Percentiles rank a stretch among this genome's conserved stretches.
Conservation (phyloP, 2,329 filamentous ascomycete species). For the Diaporthe sp. region DNA sequence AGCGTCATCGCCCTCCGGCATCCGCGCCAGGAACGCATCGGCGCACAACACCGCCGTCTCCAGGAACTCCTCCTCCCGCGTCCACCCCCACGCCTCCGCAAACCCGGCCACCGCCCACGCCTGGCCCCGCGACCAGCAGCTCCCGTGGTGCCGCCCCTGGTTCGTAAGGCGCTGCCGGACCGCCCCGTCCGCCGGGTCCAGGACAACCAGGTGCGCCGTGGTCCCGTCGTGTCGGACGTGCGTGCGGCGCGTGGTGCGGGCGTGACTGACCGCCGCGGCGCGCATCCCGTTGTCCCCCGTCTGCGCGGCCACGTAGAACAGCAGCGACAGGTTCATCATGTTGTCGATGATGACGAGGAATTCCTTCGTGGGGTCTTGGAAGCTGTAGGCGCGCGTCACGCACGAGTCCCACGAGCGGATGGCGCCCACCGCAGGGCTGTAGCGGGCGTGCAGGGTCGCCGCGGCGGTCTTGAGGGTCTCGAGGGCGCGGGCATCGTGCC, state of each 20-base stretch:
- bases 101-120: conserved; percentile 61
- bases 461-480: conserved; percentile 43
- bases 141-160: conserved; percentile 55
- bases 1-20: conserved; percentile 44
- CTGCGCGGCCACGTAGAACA: conserved; percentile 52
- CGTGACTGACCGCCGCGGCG: conserved; percentile 51
- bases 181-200: conserved; percentile 45
- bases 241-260: conserved; percentile 49
- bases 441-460: conserved; percentile 46
- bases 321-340: conserved; percentile 54
- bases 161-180: conserved; percentile 55
- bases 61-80: conserved; percentile 52
- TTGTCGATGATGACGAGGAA: conserved; percentile 55
- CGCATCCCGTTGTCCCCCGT: conserved; percentile 42
- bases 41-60: conserved; percentile 54
- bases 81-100: conserved; percentile 58
- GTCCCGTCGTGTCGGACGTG: conserved; percentile 52
- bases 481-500: conserved; percentile 48
- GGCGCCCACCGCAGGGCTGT: conserved; percentile 44
- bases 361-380: conserved; percentile 47
- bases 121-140: conserved; percentile 59
- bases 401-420: conserved; percentile 57
- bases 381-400: conserved; percentile 50
- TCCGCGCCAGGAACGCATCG: conserved; percentile 54
- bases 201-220: conserved; percentile 46